Base-by-base conservation (phyloP, 495 filamentous ascomycete genomes). In the Aspergillus baeticus region DNA sequence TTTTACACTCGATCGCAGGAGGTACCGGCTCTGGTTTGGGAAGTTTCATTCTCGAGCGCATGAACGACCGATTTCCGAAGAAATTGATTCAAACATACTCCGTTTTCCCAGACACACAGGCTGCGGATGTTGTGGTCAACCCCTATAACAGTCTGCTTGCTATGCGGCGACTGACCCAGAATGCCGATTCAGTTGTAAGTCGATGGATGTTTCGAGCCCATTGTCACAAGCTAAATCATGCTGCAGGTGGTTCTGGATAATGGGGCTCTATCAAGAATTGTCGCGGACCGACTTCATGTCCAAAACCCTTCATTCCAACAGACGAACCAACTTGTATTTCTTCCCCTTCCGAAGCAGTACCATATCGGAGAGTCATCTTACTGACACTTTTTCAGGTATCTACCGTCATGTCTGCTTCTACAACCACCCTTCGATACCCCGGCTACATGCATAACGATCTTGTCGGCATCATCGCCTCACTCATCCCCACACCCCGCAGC, bases 381-480 rank as follows among this genome's bases (percentile, higher is more conserved):
- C 46, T 50, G 18, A 31, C 11, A 10, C 10, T 17, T 14, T n/a
- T 14, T 17, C 48, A 84, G 79, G 83, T 96, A 10, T 96, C 93
- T 23, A 98, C 95, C 2, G 95, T 98, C 60, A 98, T 98, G 94
- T 97, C 92, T 21, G 94, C 95, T 10, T 93, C 90, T 63, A 98
- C 94, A 1, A 96, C 92, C 6, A 96, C 94, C 7, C 86, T 98
- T 31, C 84, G 94, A 55, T 98, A 98, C 69, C 94, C 94, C 1
- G 94, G 95, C 22, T 98, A 98, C 67, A 98, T 98, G 95, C 94
- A 98, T 76, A 98, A 98, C 69, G 94, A 98, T 66, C 87, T 98
- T 7, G 93, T 95, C 60, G 91, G 92, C 64, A 97, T 98, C 65
- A 85, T 98, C 43, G 95, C 94, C 35, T 95, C 92, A 18, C 81